Evolutionary conservation across 2,329 filamentous ascomycete genomes (phyloP).

Genomic region (Colletotrichum sp.): DNA sequence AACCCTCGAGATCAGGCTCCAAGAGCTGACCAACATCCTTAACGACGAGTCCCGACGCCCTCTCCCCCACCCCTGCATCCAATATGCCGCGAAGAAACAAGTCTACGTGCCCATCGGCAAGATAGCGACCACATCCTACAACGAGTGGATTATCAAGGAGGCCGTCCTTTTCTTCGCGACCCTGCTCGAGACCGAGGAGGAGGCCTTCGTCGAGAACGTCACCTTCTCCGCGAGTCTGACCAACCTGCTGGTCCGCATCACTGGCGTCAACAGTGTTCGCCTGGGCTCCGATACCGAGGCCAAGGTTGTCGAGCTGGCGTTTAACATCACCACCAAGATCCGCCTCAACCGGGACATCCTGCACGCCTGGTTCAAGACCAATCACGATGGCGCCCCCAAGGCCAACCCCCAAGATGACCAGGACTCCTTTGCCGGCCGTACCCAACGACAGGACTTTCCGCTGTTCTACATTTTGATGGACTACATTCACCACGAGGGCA

Average conservation of each 20-base stretch:
- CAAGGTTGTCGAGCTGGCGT: conserved; percentile 89
- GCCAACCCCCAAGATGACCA: conserved; percentile 63
- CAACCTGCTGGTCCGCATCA: conserved; percentile 81
- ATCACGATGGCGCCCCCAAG: conserved; percentile 36
- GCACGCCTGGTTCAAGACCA: conserved; percentile 86
- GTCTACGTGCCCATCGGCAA: conserved; percentile 90
- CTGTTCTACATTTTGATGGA: conserved; percentile 95
- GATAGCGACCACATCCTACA: conserved; percentile 83
- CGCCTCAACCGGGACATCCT: conserved; percentile 86
- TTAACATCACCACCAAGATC: conserved; percentile 97
- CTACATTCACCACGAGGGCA: conserved; percentile 94
- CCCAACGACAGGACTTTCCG: conserved; percentile 91
- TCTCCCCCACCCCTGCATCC: conserved; percentile 88
- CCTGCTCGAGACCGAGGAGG: conserved; percentile 94
- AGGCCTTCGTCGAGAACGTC: conserved; percentile 88
- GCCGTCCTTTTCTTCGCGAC: conserved; percentile 88
- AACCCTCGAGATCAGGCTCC: conserved; percentile 65
- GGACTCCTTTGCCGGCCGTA: conserved; percentile 82
- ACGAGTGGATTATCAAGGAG: conserved; percentile 85
- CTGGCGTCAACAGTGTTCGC: conserved; percentile 74
- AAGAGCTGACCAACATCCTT: conserved; percentile 74
- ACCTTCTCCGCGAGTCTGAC: conserved; percentile 88
- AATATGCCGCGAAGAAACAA: conserved; percentile 84
- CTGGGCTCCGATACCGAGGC: conserved; percentile 83
- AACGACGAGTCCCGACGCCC: conserved; percentile 89